These are phyloP conservation scores for Boletus rubroflammeus DNA, from an alignment of 768 basidiomycete species.

Conservation along the genomic window DNA sequence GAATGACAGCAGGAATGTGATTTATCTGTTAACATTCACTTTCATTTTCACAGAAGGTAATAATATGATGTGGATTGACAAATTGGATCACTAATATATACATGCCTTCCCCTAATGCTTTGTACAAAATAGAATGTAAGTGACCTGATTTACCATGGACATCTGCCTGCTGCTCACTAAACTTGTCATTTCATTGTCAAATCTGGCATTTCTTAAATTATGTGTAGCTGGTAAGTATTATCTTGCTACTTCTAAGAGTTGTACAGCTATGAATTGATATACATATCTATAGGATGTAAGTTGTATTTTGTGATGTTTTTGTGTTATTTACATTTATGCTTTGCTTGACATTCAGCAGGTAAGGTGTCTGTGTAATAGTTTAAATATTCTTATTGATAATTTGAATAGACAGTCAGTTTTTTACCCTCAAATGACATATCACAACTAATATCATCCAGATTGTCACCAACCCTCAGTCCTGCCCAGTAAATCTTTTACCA, in stretches of 20 bases:
- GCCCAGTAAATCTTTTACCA: not conserved
- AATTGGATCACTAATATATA: not conserved
- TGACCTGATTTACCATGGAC: not conserved
- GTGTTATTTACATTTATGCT: too few relatives aligned
- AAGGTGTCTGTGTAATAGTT: not conserved
- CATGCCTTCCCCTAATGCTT: not conserved
- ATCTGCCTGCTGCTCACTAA: not conserved
- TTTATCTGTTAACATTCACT: not conserved
- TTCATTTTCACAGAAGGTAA: not conserved
- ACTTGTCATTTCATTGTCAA: not conserved
- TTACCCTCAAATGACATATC: not conserved
- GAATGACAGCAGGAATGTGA: not conserved
- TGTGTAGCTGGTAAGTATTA: not conserved
- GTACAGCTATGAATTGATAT: not conserved
- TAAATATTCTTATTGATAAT: not conserved
- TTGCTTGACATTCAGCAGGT: not conserved
- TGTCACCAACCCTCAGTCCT: not conserved
- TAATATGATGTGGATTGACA: not conserved
- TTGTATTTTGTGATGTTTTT: too few relatives aligned
- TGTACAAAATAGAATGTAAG: not conserved
- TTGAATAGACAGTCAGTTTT: not conserved
- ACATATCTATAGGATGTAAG: not conserved
- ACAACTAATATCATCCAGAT: not conserved
- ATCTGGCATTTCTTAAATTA: not conserved
- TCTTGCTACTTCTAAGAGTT: too few relatives aligned